Conservation (phyloP, 2,329 filamentous ascomycete genomes). For the Aspergillus pseudonomiae region DNA sequence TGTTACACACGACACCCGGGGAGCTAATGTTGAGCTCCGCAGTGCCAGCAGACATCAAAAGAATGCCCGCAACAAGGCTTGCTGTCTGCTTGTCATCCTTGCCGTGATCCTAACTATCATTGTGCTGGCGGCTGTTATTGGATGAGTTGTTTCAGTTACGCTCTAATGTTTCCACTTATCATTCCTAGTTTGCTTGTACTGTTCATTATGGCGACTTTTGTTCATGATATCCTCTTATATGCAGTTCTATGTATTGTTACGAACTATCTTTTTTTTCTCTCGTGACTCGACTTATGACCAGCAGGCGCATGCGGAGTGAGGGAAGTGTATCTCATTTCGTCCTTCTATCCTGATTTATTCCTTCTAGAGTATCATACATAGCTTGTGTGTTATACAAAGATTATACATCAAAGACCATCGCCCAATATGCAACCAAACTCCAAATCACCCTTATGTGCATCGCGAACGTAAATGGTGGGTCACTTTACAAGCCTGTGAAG, state of each 20-base stretch:
- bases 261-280: conserved; percentile 8
- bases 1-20: conserved; percentile 77
- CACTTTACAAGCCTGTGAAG: conserved; percentile 49
- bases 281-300: conserved; percentile 13
- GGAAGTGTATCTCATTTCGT: conserved; percentile 26
- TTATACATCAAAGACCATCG: conserved; percentile 32
- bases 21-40: conserved; percentile 82
- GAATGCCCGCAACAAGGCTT: conserved; percentile 91
- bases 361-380: conserved; percentile 38
- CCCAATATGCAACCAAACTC: conserved; percentile 28
- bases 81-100: conserved; percentile 85
- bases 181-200: conserved; percentile 9
- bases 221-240: conserved; percentile 39
- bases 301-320: conserved; percentile 28
- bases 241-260: conserved; percentile 30
- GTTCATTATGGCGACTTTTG: conserved; percentile 16
- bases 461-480: background rate
- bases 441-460: conserved; percentile 29
- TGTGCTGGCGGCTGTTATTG: conserved; percentile 80
- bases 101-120: conserved; percentile 88
- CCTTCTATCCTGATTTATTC: conserved; percentile 16
- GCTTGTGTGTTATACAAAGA: conserved; percentile 36
- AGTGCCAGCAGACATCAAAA: conserved; percentile 91
- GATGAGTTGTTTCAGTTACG: conserved; percentile 49
- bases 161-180: background rate